phyloP scores from a whole-genome alignment of 2,329 filamentous ascomycete species.

The Atkinsonella hypoxylon region DNA sequence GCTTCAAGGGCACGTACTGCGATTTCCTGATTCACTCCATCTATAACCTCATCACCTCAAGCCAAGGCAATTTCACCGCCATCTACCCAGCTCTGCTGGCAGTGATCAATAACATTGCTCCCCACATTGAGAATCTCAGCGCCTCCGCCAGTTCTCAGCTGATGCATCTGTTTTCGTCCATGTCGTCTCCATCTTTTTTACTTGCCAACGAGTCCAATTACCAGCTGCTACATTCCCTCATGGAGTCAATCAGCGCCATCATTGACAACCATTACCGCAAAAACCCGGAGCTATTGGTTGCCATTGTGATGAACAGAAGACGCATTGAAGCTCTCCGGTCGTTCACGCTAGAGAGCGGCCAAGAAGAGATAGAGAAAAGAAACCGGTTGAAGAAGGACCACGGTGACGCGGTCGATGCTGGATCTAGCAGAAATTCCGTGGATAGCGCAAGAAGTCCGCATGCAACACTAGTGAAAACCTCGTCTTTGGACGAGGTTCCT shows the following conservation, averaged over 20 bases:
- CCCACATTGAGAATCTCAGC: constrained; percentile 69
- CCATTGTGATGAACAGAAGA: constrained; percentile 67
- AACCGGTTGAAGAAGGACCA: constrained; percentile 54
- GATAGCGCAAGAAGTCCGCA: constrained; percentile 57
- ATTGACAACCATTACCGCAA: constrained; percentile 77
- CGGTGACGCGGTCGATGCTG: constrained; percentile 36
- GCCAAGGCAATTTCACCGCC: constrained; percentile 79
- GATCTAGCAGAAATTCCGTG: constrained; percentile 47
- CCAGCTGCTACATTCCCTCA: constrained; percentile 61
- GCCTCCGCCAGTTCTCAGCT: constrained; percentile 66
- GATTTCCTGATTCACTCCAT: constrained; percentile 95
- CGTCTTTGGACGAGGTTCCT: constrained; percentile 21
- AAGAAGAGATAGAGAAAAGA: constrained; percentile 78
- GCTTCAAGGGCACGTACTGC: constrained; percentile 81
- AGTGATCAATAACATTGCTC: constrained; percentile 85
- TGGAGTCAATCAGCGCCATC: constrained; percentile 83
- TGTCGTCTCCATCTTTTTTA: constrained; percentile 88
- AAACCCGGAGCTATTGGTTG: constrained; percentile 72
- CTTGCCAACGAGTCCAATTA: constrained; percentile 90
- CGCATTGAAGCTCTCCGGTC: constrained; percentile 73
- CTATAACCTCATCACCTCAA: constrained; percentile 80
- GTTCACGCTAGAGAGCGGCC: constrained; percentile 85
- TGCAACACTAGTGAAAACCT: constrained; percentile 13
- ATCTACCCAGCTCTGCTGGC: constrained; percentile 87
- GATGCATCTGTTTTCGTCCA: constrained; percentile 77